Percentiles rank a stretch among this genome's conserved stretches.
phyloP scores from a whole-genome alignment of 495 filamentous ascomycete species.

The Talaromyces stipitatus region DNA sequence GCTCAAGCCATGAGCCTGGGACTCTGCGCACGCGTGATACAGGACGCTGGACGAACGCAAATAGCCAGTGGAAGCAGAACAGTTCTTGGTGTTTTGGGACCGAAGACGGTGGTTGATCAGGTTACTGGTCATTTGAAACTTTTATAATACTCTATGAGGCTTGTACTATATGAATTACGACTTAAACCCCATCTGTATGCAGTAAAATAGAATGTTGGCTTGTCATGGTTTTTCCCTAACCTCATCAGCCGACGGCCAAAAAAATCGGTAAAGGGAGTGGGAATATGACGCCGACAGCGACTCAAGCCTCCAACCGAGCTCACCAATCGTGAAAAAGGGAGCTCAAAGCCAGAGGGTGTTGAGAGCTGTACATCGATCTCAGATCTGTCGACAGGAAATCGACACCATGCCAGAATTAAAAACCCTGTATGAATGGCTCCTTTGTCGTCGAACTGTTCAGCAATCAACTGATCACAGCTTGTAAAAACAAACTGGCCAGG shows the following conservation, averaged over 20 bases:
- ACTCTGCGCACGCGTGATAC: conserved; percentile 77
- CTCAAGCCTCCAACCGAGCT: conserved; percentile 56
- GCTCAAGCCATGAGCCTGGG: conserved; percentile 76
- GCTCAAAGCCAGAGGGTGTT: conserved; percentile 50
- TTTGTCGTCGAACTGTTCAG: conserved; percentile 78
- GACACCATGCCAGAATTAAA: conserved; percentile 53
- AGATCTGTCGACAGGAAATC: conserved; percentile 93
- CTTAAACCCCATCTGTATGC: neutral
- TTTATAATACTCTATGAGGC: conserved; percentile 22
- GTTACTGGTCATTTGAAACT: conserved; percentile 88
- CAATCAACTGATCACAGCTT: conserved; percentile 61
- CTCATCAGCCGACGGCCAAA: conserved; percentile 70
- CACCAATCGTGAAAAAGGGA: conserved; percentile 52
- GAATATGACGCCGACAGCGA: conserved; percentile 75
- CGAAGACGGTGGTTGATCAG: conserved; percentile 75
- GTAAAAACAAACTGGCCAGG: conserved; percentile 47
- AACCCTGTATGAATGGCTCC: conserved; percentile 55
- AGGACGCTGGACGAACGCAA: conserved; percentile 95
- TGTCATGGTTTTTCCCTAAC: conserved; percentile 80
- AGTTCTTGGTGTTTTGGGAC: conserved; percentile 83
- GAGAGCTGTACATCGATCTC: conserved; percentile 55
- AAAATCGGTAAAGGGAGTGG: conserved; percentile 63
- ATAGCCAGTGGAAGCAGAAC: conserved; percentile 89
- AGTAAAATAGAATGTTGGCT: conserved; percentile 53
- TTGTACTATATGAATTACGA: neutral